Conservation (phyloP, 352 stramenopile genomes). For the Phytophthora capsici region DNA sequence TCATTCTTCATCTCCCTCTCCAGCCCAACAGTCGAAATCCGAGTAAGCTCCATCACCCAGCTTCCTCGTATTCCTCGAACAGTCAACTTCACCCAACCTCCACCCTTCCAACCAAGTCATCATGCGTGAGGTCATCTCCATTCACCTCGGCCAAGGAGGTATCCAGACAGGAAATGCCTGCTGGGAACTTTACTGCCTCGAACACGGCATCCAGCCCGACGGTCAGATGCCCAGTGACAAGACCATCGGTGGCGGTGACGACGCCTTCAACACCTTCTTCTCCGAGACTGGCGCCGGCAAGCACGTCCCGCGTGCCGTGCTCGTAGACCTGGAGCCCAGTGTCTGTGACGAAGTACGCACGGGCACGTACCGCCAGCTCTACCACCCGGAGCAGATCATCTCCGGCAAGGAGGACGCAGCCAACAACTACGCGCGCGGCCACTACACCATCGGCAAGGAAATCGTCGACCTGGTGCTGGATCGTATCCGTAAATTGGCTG, state of each 20-base stretch:
- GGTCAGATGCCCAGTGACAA: conserved; percentile 47
- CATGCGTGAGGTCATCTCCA: conserved; percentile 60
- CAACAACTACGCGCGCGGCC: conserved; percentile 93
- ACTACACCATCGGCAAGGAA: conserved; percentile 96
- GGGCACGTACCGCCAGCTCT: conserved; percentile 97
- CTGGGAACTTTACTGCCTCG: conserved; percentile 94
- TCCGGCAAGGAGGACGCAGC: conserved; percentile 97
- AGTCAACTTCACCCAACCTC: neutral
- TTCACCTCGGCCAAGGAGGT: conserved; percentile 96
- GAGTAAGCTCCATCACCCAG: conserved; percentile 13
- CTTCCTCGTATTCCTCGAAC: conserved; percentile 5
- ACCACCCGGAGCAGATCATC: conserved; percentile 99
- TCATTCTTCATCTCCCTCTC: conserved; percentile 10
- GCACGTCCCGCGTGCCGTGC: conserved; percentile 97
- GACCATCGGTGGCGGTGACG: conserved; percentile 65
- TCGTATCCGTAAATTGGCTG: conserved; percentile 96
- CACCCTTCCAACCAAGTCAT: neutral
- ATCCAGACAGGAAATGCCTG: conserved; percentile 89
- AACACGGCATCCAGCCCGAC: conserved; percentile 94
- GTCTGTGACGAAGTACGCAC: conserved; percentile 98
- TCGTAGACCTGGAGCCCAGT: conserved; percentile 98
- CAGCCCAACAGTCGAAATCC: neutral
- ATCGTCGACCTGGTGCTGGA: conserved; percentile 98
- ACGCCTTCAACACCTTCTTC: conserved; percentile 99
- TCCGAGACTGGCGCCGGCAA: conserved; percentile 94